Conservation (phyloP, 495 filamentous ascomycete species). For the Rostrohypoxylon terebratum region DNA sequence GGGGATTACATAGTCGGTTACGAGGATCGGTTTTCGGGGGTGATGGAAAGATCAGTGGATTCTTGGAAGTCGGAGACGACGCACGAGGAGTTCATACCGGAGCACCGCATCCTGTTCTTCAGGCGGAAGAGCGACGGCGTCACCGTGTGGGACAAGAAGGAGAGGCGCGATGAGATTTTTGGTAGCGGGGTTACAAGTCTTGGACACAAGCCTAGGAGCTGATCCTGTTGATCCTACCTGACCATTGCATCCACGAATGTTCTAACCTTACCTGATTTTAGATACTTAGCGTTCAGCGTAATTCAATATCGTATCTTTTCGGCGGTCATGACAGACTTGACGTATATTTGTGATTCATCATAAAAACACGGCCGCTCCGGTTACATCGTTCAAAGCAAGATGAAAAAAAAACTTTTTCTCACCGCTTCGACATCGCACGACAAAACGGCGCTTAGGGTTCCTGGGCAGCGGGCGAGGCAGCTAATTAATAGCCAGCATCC, state of each 20-base stretch:
- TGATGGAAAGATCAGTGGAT: conserved; percentile 70
- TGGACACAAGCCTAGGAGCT: not conserved
- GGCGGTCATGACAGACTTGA: not conserved
- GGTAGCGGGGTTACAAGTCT: conserved; percentile 50
- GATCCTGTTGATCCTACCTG: not conserved
- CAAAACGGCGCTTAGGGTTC: not conserved
- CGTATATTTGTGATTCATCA: not conserved
- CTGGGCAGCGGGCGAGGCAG: not conserved
- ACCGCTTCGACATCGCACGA: conserved; percentile 8
- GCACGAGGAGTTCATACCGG: conserved; percentile 86
- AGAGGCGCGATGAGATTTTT: conserved; percentile 58
- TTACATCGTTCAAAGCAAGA: not conserved
- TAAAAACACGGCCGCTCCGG: not conserved
- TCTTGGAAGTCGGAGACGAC: conserved; percentile 81
- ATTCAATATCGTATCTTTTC: not conserved
- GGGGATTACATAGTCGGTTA: conserved; percentile 79
- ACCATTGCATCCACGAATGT: not conserved
- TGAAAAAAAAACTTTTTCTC: not conserved
- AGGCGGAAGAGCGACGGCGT: conserved; percentile 68
- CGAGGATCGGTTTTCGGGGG: conserved; percentile 76
- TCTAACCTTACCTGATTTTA: not conserved
- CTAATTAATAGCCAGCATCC: not conserved
- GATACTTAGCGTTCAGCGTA: conserved; percentile 7
- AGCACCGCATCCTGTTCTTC: conserved; percentile 82
- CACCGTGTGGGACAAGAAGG: conserved; percentile 69